Percentiles rank a stretch among this genome's conserved stretches.
phyloP scores from a whole-genome alignment of 2,329 filamentous ascomycete species.

The Macroventuria anomochaeta region DNA sequence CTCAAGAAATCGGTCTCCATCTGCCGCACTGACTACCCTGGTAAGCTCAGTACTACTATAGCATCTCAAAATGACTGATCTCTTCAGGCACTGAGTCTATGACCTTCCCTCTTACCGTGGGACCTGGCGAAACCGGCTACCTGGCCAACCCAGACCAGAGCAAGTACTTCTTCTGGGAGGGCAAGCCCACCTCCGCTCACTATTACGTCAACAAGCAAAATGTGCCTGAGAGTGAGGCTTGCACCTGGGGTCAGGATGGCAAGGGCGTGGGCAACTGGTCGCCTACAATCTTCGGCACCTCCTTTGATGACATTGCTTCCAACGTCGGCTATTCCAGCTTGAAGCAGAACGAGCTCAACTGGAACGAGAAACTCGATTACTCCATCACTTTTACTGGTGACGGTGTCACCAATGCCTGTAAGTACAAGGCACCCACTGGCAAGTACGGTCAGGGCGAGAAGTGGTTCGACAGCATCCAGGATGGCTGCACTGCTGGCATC shows the following conservation, averaged over 20 bases:
- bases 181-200: conserved; percentile 80
- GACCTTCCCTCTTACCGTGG: conserved; percentile 75
- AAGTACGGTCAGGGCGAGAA: conserved; percentile 62
- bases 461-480: conserved; percentile 51
- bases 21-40: conserved; percentile 97
- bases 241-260: conserved; percentile 73
- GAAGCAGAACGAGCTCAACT: conserved; percentile 83
- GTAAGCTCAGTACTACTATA: conserved; percentile 51
- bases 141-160: conserved; percentile 78
- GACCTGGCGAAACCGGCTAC: conserved; percentile 63
- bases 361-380: conserved; percentile 71
- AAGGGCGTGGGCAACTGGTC: conserved; percentile 78
- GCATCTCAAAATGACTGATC: conserved; percentile 12
- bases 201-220: conserved; percentile 95
- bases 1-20: conserved; percentile 71
- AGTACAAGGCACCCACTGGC: conserved; percentile 72
- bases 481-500: conserved; percentile 69
- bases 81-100: conserved; percentile 74
- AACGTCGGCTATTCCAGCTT: conserved; percentile 77
- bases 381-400: conserved; percentile 79
- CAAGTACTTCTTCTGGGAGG: conserved; percentile 80
- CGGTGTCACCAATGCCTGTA: conserved; percentile 54
- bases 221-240: conserved; percentile 69
- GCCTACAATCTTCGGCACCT: conserved; percentile 84
- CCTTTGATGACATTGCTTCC: conserved; percentile 59